A percentile compares a stretch with the other conserved stretches of the same genome.
phyloP scores from a whole-genome alignment of 2,329 filamentous ascomycete genomes.

The Xylariomycetidae sp. region DNA sequence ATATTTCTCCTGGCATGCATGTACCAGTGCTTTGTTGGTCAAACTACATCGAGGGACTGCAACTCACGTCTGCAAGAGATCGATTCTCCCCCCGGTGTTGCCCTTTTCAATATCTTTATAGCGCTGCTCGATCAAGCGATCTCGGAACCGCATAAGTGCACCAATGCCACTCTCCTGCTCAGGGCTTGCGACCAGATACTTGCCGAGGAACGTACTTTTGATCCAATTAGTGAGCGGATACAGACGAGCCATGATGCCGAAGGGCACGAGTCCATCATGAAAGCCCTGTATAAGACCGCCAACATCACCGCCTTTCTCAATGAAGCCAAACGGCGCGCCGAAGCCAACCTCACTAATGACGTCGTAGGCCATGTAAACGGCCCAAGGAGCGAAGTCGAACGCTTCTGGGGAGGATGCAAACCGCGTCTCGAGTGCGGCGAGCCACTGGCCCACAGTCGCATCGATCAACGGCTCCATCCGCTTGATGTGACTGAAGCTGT shows the following conservation, averaged over 20 bases:
- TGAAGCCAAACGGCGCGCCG: constrained; percentile 49
- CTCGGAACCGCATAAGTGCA: constrained; percentile 51
- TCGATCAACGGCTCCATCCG: constrained; percentile 54
- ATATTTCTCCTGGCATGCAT: too few relatives aligned
- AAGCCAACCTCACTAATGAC: constrained; percentile 52
- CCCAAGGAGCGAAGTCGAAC: constrained; percentile 52
- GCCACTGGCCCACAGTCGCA: constrained; percentile 42
- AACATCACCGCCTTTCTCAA: constrained; percentile 45
- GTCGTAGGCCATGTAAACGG: constrained; percentile 51
- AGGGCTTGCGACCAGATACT: constrained; percentile 47
- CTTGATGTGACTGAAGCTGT: constrained; percentile 50
- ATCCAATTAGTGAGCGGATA: constrained; percentile 50
- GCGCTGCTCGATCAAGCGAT: constrained; percentile 44
- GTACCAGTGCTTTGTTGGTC: too few relatives aligned
- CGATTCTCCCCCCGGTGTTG: constrained; percentile 36
- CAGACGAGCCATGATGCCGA: constrained; percentile 45
- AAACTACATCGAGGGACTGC: too few relatives aligned
- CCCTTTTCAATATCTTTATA: constrained; percentile 40
- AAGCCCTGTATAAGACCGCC: constrained; percentile 48
- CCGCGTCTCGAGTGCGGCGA: constrained; percentile 35
- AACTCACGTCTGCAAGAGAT: constrained; percentile 45
- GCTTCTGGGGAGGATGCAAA: constrained; percentile 38
- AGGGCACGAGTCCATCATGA: constrained; percentile 44
- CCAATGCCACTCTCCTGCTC: constrained; percentile 49
- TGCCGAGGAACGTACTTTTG: constrained; percentile 44